These are phyloP conservation scores for Closterium sp. DNA, from an alignment of 139 green algal genomes.

Conservation along the genomic window DNA sequence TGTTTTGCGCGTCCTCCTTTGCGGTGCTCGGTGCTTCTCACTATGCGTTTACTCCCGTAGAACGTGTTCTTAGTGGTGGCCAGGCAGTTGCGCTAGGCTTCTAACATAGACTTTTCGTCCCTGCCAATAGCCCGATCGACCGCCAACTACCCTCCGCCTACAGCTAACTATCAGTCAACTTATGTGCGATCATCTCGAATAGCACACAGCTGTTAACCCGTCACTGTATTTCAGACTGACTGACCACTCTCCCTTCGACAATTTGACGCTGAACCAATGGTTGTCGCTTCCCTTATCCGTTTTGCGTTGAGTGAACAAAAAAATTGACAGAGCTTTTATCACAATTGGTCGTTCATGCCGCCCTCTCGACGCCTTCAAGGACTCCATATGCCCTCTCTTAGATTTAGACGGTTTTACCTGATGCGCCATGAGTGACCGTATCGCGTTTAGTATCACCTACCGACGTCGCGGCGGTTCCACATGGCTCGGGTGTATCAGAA, in stretches of 20 bases:
- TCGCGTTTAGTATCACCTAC: neutral
- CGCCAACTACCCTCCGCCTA: too few relatives aligned
- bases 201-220: neutral
- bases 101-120: neutral
- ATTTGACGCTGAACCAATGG: neutral
- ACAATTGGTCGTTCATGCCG: neutral
- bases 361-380: neutral
- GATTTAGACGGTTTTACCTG: neutral
- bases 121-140: too few relatives aligned
- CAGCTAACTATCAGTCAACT: too few relatives aligned
- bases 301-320: neutral
- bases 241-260: neutral
- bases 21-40: too few relatives aligned
- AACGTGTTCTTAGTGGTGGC: neutral
- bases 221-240: neutral
- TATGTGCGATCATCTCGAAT: neutral
- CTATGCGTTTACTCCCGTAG: too few relatives aligned
- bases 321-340: neutral
- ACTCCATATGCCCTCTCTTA: neutral
- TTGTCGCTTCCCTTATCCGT: neutral
- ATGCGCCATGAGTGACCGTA: neutral
- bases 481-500: conserved; percentile 38
- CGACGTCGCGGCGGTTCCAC: neutral
- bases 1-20: neutral
- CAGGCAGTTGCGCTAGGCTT: neutral